These are phyloP conservation scores for Colletotrichum echinochloae DNA, from an alignment of 2,329 filamentous ascomycete genomes.

Conservation along the genomic window DNA sequence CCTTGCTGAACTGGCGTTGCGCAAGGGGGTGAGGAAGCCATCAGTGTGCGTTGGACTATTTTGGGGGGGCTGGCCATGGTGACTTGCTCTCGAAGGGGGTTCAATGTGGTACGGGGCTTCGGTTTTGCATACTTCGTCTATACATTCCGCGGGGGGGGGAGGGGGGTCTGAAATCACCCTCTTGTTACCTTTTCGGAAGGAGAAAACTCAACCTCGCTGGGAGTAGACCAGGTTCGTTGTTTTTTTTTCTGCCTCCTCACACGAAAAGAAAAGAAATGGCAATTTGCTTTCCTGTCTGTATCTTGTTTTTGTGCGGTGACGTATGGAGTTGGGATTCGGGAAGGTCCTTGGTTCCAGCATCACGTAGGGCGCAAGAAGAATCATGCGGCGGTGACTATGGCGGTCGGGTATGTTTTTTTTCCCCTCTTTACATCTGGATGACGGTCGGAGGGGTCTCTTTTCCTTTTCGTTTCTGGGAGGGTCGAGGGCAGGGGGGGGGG, in stretches of 20 bases:
- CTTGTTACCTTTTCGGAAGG: slow-evolving; percentile 4
- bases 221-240: slow-evolving; percentile 6
- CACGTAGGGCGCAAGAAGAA: slow-evolving; percentile 22
- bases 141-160: slow-evolving; percentile 6
- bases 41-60: background rate
- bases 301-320: slow-evolving; percentile 17
- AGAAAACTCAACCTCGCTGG: slow-evolving; percentile 17
- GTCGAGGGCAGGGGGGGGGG: background rate
- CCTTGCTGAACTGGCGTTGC: background rate
- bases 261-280: slow-evolving; percentile 13
- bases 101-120: slow-evolving; percentile 6
- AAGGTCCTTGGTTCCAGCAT: slow-evolving; percentile 36
- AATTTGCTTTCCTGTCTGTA: slow-evolving; percentile 13
- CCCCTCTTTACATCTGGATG: slow-evolving; percentile 6
- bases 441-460: background rate
- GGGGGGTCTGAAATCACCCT: background rate
- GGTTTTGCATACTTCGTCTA: slow-evolving; percentile 30
- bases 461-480: background rate
- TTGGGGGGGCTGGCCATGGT: slow-evolving; percentile 24
- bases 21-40: background rate
- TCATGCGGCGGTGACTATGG: slow-evolving; percentile 7
- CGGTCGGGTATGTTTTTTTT: slow-evolving; percentile 10
- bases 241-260: slow-evolving; percentile 1
- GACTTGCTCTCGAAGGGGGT: slow-evolving; percentile 9
- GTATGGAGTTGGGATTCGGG: slow-evolving; percentile 37